Evolutionary conservation across 2,329 filamentous ascomycete species (phyloP), one percentile per base, ranked within the genome.

Genomic region (Emericellopsis atlantica): DNA sequence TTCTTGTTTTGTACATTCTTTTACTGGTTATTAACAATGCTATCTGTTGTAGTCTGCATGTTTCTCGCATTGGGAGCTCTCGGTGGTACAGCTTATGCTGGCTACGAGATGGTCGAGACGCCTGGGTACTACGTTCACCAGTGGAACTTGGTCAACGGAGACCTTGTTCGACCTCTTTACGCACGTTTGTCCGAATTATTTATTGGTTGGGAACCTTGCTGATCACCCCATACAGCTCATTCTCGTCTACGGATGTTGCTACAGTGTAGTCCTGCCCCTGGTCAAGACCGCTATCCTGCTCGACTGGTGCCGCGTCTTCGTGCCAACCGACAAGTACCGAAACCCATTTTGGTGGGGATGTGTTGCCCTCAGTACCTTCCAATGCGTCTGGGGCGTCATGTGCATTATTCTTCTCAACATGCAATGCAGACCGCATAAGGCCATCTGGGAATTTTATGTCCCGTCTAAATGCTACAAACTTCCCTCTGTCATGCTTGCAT

Each of bases 291-390:
- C 60, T 11, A 65, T 69, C 37, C 51, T 69, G 11, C 36, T 64
- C 8, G 62, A 69, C 41, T 69, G 66, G 65, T 52, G 50, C n/a
- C 52, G 56, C 6, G 45, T 64, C 5, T 60, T 66, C 36, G 55
- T 57, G 6, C 40, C 35, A 26, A 48, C 49, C 16, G 50, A 48
- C 7, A 49, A 48, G 14, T 6, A 10, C 8, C 29, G 37, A 31
- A 57, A 44, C 26, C 16, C 43, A 6, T 62, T 64, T 41, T 65
- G 57, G 54, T 61, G 54, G 55, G 55, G 50, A 1, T 61, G 53
- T 44, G 43, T 54, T 36, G 10, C 43, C 8, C 44, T 63, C 10
- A 54, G 53, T 12, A 43, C 43, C 4, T 8, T 61, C 6, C 61
- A 66, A 40, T 45, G 48, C 35, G 37, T 52, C 3, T 56, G 45